Conservation (phyloP, 129 eudicot species). For the Artemisia argyi region DNA sequence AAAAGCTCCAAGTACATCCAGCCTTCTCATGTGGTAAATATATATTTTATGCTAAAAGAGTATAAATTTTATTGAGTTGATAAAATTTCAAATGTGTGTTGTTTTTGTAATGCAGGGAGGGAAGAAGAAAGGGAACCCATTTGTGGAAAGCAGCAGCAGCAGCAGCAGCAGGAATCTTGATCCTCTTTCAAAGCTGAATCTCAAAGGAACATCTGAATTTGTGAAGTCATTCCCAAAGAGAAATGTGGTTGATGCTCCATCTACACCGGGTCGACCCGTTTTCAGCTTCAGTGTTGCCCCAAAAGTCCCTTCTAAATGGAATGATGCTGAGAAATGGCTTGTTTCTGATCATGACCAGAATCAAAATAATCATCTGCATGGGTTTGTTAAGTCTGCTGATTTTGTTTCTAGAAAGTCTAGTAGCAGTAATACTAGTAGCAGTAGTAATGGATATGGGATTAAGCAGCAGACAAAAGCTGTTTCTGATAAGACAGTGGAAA, state of each 20-base stretch:
- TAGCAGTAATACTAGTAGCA: constrained; percentile 3
- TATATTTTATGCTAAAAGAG: too few relatives aligned
- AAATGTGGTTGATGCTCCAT: constrained; percentile 57
- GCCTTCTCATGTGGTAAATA: constrained; percentile 21
- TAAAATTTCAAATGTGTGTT: neutral
- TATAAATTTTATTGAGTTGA: neutral
- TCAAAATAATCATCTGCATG: constrained; percentile 24
- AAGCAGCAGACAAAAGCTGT: constrained; percentile 24
- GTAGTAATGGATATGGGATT: constrained; percentile 20
- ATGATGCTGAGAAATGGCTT: constrained; percentile 91
- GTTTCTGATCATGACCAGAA: constrained; percentile 43
- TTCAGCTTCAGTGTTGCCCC: constrained; percentile 68
- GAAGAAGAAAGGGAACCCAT: constrained; percentile 43
- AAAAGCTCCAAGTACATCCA: constrained; percentile 24
- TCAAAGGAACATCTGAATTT: constrained; percentile 68
- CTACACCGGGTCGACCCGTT: constrained; percentile 85
- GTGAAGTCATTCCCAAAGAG: constrained; percentile 65
- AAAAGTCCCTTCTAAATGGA: constrained; percentile 78
- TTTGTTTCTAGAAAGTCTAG: constrained; percentile 23
- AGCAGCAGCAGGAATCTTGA: constrained; percentile 32
- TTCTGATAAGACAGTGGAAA: constrained; percentile 37
- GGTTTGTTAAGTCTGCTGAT: constrained; percentile 27
- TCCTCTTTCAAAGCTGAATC: constrained; percentile 65
- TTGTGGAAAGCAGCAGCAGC: constrained; percentile 44
- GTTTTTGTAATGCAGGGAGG: constrained; percentile 21